Conservation (phyloP, 2,329 filamentous ascomycete genomes). For the Fusarium nurragi region DNA sequence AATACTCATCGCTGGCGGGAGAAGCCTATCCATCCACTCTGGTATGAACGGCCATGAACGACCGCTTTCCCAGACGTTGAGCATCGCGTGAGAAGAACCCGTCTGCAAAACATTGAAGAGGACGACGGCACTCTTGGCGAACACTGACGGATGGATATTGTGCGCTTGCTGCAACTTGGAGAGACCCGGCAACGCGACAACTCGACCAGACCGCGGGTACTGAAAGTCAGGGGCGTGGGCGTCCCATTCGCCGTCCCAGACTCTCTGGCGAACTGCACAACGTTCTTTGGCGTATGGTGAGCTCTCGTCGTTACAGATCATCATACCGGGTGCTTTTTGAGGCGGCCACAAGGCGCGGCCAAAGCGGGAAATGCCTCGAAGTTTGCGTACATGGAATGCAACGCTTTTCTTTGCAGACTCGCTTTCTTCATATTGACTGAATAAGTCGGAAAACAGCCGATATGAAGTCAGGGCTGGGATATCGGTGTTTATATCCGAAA, state of each 20-base stretch:
- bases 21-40: conserved; percentile 47
- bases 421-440: conserved; percentile 45
- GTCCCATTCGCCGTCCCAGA: conserved; percentile 49
- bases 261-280: conserved; percentile 22
- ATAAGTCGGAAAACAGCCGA: conserved; percentile 47
- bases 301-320: conserved; percentile 46
- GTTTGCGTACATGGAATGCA: conserved; percentile 44
- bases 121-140: conserved; percentile 47
- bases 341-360: conserved; percentile 47
- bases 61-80: conserved; percentile 49
- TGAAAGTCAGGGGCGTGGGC: conserved; percentile 36
- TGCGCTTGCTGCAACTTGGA: conserved; percentile 32
- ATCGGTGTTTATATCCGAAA: conserved; percentile 32
- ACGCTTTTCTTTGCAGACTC: conserved; percentile 44
- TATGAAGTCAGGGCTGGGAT: conserved; percentile 44
- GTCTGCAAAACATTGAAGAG: conserved; percentile 51
- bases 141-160: conserved; percentile 42
- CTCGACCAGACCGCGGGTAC: conserved; percentile 46
- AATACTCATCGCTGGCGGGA: conserved; percentile 51
- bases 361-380: conserved; percentile 51
- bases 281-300: conserved; percentile 37
- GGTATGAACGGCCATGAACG: conserved; percentile 53
- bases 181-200: conserved; percentile 44
- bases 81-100: conserved; percentile 45
- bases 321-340: conserved; percentile 48